Conservation (phyloP, 345 rosid genomes). For the Citrus medica region DNA sequence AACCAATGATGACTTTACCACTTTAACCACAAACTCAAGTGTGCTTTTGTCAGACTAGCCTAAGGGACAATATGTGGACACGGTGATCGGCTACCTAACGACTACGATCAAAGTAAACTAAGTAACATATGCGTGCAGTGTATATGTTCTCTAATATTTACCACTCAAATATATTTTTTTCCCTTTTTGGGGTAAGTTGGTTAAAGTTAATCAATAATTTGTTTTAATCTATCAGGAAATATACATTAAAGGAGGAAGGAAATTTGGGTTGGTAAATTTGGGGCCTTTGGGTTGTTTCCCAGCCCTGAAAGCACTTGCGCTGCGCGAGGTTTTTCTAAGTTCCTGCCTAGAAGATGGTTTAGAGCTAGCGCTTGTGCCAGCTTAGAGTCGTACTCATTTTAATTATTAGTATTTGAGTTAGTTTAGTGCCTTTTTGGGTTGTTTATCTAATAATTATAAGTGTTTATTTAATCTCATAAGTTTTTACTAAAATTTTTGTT, state of each 20-base stretch:
- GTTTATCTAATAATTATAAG: too few relatives aligned
- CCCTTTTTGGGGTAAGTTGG: too few relatives aligned
- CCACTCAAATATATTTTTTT: too few relatives aligned
- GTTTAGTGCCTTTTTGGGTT: too few relatives aligned
- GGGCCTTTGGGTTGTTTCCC: conserved; percentile 15
- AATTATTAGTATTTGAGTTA: too few relatives aligned
- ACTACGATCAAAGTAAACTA: background rate
- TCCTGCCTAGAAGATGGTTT: background rate
- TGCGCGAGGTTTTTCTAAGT: background rate
- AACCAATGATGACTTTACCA: conserved; percentile 8
- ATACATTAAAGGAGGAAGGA: conserved; percentile 9
- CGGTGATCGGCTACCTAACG: conserved; percentile 15
- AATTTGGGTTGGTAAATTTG: conserved; percentile 1
- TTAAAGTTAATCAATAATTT: background rate
- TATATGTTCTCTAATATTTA: too few relatives aligned
- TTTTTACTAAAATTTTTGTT: too few relatives aligned
- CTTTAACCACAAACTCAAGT: background rate
- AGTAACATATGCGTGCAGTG: too few relatives aligned
- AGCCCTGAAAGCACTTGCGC: background rate
- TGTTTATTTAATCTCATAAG: too few relatives aligned
- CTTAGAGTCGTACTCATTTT: too few relatives aligned
- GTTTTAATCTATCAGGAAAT: background rate
- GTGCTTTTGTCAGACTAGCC: background rate
- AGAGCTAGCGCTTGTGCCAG: too few relatives aligned
- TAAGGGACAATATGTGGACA: background rate